Evolutionary conservation across 176 grass and related monocot species (phyloP).

Genomic region (Panicum miliaceum): DNA sequence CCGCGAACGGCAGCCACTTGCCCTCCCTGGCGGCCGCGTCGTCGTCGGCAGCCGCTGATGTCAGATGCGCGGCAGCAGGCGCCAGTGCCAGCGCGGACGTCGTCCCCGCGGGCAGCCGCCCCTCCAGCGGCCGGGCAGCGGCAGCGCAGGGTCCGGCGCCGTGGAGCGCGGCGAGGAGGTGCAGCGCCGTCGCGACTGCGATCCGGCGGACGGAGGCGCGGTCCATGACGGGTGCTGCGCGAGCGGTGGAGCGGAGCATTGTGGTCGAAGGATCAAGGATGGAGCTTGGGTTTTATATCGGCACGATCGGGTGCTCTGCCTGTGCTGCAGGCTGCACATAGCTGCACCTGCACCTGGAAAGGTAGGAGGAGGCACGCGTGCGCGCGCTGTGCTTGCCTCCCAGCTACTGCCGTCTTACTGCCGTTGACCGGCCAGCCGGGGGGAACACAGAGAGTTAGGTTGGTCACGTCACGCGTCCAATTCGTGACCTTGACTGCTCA

Average conservation of each 20-base stretch:
- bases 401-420: not conserved
- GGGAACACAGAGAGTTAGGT: not conserved
- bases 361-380: not conserved
- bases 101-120: not conserved
- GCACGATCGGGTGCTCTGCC: not conserved
- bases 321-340: no score
- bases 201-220: not conserved
- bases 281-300: not conserved
- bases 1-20: constrained; percentile 52
- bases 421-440: not conserved
- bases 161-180: constrained; percentile 25
- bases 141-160: not conserved
- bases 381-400: not conserved
- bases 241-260: not conserved
- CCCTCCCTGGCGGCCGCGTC: constrained; percentile 21
- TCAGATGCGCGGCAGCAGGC: not conserved
- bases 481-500: not conserved
- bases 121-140: constrained; percentile 11
- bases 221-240: not conserved
- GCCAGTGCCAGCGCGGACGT: constrained; percentile 6
- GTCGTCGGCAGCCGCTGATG: no score
- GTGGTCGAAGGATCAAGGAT: not conserved
- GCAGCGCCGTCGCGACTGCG: not conserved
- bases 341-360: no score
- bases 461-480: not conserved